Conservation (phyloP, 257 asterid species). For the Paulownia fortunei region DNA sequence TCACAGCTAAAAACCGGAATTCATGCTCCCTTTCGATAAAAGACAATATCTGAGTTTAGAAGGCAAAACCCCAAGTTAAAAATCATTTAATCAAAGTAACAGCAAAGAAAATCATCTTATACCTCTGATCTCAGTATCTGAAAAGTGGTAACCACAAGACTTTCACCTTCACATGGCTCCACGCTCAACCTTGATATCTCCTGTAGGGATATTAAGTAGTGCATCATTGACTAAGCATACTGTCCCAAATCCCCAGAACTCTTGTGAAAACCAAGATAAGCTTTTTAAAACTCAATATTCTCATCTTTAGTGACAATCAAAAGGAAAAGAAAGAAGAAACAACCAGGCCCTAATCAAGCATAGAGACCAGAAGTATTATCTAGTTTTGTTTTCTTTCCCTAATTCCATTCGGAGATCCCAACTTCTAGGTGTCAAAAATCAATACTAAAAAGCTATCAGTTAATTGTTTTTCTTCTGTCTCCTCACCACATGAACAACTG, state of each 20-base stretch:
- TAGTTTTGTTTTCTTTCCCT: too few relatives aligned
- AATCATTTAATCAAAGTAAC: slow-evolving; percentile 1
- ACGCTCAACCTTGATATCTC: slow-evolving; percentile 75
- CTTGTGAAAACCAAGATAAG: background rate
- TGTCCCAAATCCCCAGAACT: background rate
- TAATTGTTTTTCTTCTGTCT: too few relatives aligned
- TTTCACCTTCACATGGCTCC: slow-evolving; percentile 72
- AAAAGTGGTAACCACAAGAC: slow-evolving; percentile 55
- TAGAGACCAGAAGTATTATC: too few relatives aligned
- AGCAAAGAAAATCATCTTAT: slow-evolving; percentile 6
- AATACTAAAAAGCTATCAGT: too few relatives aligned
- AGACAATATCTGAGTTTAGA: slow-evolving; percentile 56
- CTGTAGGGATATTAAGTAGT: slow-evolving; percentile 31
- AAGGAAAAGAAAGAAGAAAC: background rate
- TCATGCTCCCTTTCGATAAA: slow-evolving; percentile 73
- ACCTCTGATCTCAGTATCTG: slow-evolving; percentile 76
- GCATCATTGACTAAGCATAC: background rate
- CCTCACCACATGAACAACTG: background rate
- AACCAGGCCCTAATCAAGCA: too few relatives aligned
- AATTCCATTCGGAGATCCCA: too few relatives aligned
- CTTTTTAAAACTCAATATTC: background rate
- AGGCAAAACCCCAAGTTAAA: slow-evolving; percentile 27
- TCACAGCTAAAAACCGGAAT: slow-evolving; percentile 69
- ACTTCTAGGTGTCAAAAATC: too few relatives aligned
- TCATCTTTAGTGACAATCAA: too few relatives aligned